Evolutionary conservation across 202 grass and related monocot genomes (phyloP).

Genomic region (Saccharum hybrid): DNA sequence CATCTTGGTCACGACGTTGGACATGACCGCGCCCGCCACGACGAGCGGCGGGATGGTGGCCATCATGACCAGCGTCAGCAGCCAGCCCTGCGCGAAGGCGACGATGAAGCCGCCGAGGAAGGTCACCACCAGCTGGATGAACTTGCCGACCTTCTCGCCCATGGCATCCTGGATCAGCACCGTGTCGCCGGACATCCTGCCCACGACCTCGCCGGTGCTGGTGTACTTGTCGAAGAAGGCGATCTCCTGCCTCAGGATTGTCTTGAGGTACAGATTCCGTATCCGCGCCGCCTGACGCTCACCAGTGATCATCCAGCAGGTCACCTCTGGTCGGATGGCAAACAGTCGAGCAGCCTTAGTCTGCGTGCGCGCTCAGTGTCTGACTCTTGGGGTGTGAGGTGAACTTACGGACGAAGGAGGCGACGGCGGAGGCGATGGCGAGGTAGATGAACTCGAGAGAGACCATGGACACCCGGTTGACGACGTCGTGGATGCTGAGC

Average conservation of each 20-base stretch:
- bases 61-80: constrained; percentile 79
- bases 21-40: constrained; percentile 76
- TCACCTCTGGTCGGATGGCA: constrained; percentile 63
- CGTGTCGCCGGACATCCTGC: constrained; percentile 94
- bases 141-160: constrained; percentile 98
- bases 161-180: constrained; percentile 97
- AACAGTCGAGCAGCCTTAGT: neutral
- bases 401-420: constrained; percentile 81
- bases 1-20: constrained; percentile 84
- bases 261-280: constrained; percentile 88
- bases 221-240: constrained; percentile 95
- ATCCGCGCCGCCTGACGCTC: constrained; percentile 94
- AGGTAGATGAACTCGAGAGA: constrained; percentile 81
- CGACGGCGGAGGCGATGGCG: constrained; percentile 63
- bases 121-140: constrained; percentile 74
- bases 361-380: neutral
- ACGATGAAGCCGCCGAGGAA: constrained; percentile 88
- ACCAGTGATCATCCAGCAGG: constrained; percentile 96
- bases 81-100: constrained; percentile 83
- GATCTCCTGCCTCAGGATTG: constrained; percentile 91
- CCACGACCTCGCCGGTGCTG: constrained; percentile 91
- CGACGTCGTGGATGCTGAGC: constrained; percentile 55
- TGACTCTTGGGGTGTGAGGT: neutral
- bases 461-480: constrained; percentile 69
- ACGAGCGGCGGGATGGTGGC: constrained; percentile 81